phyloP scores from a whole-genome alignment of 1,284 basidiomycete genomes.

The Agroathelia rolfsii region DNA sequence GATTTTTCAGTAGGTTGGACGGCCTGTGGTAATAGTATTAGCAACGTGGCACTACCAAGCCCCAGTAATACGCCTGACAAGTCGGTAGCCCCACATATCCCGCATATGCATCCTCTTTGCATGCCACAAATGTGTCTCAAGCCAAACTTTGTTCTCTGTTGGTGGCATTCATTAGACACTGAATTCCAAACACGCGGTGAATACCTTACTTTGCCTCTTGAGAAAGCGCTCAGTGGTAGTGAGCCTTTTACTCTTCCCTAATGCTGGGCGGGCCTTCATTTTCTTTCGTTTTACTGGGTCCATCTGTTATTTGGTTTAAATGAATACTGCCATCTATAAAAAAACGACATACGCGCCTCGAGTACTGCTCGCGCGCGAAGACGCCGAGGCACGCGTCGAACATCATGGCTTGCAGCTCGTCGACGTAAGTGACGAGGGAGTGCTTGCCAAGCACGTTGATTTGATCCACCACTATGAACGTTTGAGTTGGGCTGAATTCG shows the following conservation, averaged over 20 bases:
- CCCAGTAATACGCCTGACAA: constrained; percentile 36
- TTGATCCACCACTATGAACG: constrained; percentile 41
- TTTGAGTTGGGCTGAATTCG: constrained; percentile 12
- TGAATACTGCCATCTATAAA: constrained; percentile 1
- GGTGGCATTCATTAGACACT: constrained; percentile 4
- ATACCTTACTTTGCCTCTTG: constrained; percentile 54
- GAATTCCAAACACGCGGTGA: background rate
- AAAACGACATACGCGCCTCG: constrained; percentile 53
- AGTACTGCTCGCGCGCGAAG: constrained; percentile 70
- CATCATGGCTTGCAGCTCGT: constrained; percentile 87
- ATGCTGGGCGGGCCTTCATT: constrained; percentile 40
- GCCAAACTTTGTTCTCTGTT: constrained; percentile 75
- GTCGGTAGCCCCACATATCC: constrained; percentile 79
- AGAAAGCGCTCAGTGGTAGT: constrained; percentile 44
- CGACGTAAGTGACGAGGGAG: constrained; percentile 82
- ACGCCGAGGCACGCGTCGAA: constrained; percentile 76
- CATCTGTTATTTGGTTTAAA: constrained; percentile 45
- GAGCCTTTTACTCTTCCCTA: constrained; percentile 43
- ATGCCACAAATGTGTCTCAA: constrained; percentile 92
- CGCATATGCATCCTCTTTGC: constrained; percentile 91
- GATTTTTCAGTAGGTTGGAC: constrained; percentile 82
- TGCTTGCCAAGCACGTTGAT: constrained; percentile 82
- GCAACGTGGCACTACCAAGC: constrained; percentile 2
- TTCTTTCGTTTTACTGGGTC: constrained; percentile 58
- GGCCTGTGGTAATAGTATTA: constrained; percentile 33